These are phyloP conservation scores for Ochetophila trinervis DNA, from an alignment of 306 rosid genomes.

Conservation along the genomic window DNA sequence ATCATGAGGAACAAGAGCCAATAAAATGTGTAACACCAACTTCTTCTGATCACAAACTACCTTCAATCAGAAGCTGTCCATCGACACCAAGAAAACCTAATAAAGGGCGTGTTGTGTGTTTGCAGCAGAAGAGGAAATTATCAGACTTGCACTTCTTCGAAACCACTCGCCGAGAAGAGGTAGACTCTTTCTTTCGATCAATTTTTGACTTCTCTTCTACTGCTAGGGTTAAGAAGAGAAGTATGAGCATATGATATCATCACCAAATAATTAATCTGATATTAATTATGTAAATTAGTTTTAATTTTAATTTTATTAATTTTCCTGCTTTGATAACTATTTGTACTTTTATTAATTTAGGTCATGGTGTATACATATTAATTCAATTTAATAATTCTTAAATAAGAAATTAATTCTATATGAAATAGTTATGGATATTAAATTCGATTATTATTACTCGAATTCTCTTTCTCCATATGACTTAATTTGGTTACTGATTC, in stretches of 20 bases:
- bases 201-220: slow-evolving; percentile 9
- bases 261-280: too few species aligned
- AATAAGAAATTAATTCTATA: too few species aligned
- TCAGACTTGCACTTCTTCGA: slow-evolving; percentile 33
- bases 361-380: too few species aligned
- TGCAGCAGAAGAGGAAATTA: slow-evolving; percentile 30
- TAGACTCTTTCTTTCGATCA: slow-evolving; percentile 53
- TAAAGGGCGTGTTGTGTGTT: neutral
- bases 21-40: slow-evolving; percentile 62
- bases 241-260: slow-evolving; percentile 29
- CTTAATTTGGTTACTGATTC: too few species aligned
- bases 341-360: too few species aligned
- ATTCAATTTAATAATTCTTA: too few species aligned
- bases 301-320: too few species aligned
- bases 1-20: neutral
- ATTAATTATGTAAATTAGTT: too few species aligned
- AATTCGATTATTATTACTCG: too few species aligned
- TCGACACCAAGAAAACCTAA: slow-evolving; percentile 44
- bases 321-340: too few species aligned
- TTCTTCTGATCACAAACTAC: slow-evolving; percentile 31
- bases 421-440: too few species aligned
- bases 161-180: slow-evolving; percentile 38
- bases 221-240: slow-evolving; percentile 39
- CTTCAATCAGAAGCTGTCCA: slow-evolving; percentile 41
- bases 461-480: too few species aligned